Percentiles rank a stretch among this genome's conserved stretches.
These are phyloP conservation scores for Capronia americana DNA, from an alignment of 2,329 filamentous ascomycete genomes.

Conservation along the genomic window DNA sequence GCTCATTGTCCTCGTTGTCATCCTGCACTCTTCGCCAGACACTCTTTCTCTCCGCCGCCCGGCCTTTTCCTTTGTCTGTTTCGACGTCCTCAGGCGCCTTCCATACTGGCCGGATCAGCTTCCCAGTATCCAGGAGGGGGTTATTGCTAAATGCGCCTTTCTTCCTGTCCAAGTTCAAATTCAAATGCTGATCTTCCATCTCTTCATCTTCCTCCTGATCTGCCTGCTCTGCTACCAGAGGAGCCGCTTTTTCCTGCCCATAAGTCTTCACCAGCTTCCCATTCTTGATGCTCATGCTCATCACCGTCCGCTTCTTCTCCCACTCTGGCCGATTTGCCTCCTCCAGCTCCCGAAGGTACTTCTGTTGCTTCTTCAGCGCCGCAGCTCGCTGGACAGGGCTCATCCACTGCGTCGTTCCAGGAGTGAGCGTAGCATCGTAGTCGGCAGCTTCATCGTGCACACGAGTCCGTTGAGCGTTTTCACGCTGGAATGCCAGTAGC, in stretches of 20 bases:
- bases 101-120: slow-evolving; percentile 54
- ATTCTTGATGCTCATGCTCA: slow-evolving; percentile 81
- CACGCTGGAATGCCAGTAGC: slow-evolving; percentile 79
- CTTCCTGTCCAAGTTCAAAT: slow-evolving; percentile 32
- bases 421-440: slow-evolving; percentile 65
- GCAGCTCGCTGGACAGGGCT: slow-evolving; percentile 80
- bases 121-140: slow-evolving; percentile 52
- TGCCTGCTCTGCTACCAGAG: slow-evolving; percentile 30
- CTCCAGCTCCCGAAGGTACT: slow-evolving; percentile 80
- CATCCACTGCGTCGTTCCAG: slow-evolving; percentile 78
- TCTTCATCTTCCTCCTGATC: slow-evolving; percentile 41
- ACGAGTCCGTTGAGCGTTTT: slow-evolving; percentile 82
- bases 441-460: slow-evolving; percentile 86
- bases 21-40: slow-evolving; percentile 57
- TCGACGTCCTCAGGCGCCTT: slow-evolving; percentile 45
- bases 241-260: slow-evolving; percentile 41
- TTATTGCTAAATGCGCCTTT: slow-evolving; percentile 52
- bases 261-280: slow-evolving; percentile 72
- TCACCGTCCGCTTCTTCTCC: slow-evolving; percentile 83
- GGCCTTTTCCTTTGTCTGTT: slow-evolving; percentile 31
- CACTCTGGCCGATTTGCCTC: slow-evolving; percentile 85
- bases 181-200: slow-evolving; percentile 33
- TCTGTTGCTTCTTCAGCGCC: slow-evolving; percentile 85
- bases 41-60: slow-evolving; percentile 42
- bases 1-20: slow-evolving; percentile 54